A percentile compares a stretch with the other conserved stretches of the same genome.
Conservation (phyloP, 352 stramenopile genomes). For the Albugo laibachii region DNA sequence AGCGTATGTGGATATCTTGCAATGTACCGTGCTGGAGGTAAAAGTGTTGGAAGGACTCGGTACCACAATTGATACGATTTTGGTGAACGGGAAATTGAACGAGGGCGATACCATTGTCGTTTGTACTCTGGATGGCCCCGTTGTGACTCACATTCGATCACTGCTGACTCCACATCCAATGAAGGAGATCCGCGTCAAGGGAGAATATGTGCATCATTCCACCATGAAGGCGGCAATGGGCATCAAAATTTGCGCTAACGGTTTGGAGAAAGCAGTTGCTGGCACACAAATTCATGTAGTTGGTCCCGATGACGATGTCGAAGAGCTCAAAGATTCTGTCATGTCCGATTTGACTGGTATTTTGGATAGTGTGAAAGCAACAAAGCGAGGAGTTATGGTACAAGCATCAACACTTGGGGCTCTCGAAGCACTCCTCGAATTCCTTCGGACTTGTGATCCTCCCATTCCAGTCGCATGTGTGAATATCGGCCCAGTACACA, state of each 20-base stretch:
- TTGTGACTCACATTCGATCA: constrained; percentile 93
- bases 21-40: constrained; percentile 97
- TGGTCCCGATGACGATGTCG: constrained; percentile 90
- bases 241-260: constrained; percentile 95
- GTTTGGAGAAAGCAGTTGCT: constrained; percentile 95
- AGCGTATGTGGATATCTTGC: constrained; percentile 79
- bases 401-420: constrained; percentile 97
- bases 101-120: constrained; percentile 95
- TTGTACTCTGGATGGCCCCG: constrained; percentile 94
- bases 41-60: constrained; percentile 98
- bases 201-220: constrained; percentile 91
- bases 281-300: constrained; percentile 96
- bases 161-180: constrained; percentile 96
- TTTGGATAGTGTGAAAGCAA: constrained; percentile 89
- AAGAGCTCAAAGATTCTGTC: constrained; percentile 94
- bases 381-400: constrained; percentile 94
- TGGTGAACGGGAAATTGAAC: constrained; percentile 93
- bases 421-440: constrained; percentile 96
- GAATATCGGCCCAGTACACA: constrained; percentile 96
- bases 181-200: constrained; percentile 93
- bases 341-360: constrained; percentile 93
- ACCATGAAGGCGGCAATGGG: constrained; percentile 96
- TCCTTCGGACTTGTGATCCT: constrained; percentile 86
- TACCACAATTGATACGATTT: constrained; percentile 97
- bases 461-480: constrained; percentile 89